These are phyloP conservation scores for Aspergillus ustus DNA, from an alignment of 2,329 filamentous ascomycete species.

Conservation along the genomic window DNA sequence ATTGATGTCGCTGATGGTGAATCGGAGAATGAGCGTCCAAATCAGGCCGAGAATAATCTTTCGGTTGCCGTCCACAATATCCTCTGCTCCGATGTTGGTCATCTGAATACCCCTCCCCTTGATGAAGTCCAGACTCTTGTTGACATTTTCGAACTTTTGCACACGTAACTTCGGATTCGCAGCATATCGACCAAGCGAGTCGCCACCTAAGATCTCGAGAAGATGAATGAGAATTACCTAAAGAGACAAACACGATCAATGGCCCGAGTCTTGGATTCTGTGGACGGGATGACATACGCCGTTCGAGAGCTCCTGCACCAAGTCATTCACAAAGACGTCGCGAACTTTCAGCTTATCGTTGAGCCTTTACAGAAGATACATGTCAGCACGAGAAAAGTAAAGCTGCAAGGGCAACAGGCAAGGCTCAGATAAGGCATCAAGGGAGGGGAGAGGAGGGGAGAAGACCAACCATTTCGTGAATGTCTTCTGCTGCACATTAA, in stretches of 20 bases:
- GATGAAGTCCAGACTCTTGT: slow-evolving; percentile 92
- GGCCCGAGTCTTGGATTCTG: not conserved
- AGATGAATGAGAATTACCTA: slow-evolving; percentile 95
- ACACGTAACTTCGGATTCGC: slow-evolving; percentile 95
- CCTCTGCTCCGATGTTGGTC: slow-evolving; percentile 97
- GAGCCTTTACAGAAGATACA: slow-evolving; percentile 63
- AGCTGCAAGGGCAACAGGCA: not conserved
- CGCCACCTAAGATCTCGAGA: slow-evolving; percentile 91
- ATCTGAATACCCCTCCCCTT: slow-evolving; percentile 89
- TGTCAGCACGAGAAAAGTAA: not conserved
- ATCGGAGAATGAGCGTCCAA: slow-evolving; percentile 96
- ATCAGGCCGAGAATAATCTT: slow-evolving; percentile 98
- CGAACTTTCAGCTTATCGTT: slow-evolving; percentile 90
- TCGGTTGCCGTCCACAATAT: slow-evolving; percentile 95
- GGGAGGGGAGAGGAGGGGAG: slow-evolving; percentile 2
- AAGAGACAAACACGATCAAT: not conserved
- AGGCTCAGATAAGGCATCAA: not conserved
- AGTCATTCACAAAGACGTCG: slow-evolving; percentile 78
- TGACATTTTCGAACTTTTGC: slow-evolving; percentile 97
- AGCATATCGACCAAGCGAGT: slow-evolving; percentile 95
- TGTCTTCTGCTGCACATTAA: slow-evolving; percentile 92
- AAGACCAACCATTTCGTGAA: slow-evolving; percentile 87
- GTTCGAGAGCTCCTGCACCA: slow-evolving; percentile 88
- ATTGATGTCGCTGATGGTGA: slow-evolving; percentile 99
- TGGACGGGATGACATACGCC: slow-evolving; percentile 68